phyloP scores from a whole-genome alignment of 1,284 basidiomycete genomes.

The Cutaneotrichosporon curvatum region DNA sequence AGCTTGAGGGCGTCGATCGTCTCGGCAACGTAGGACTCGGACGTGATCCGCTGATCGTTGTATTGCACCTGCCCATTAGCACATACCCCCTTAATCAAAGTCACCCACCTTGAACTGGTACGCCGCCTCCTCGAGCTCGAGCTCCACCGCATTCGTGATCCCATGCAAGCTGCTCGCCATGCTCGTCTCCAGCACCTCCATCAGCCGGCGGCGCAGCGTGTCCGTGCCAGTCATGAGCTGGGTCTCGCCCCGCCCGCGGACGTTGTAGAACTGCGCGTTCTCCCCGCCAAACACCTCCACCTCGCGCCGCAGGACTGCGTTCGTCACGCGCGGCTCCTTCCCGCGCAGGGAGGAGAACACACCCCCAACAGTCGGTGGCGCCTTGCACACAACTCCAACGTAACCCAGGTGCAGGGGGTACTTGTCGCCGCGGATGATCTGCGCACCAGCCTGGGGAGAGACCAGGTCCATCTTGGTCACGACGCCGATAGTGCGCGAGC shows the following conservation, averaged over 20 bases:
- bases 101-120: constrained; percentile 82
- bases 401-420: constrained; percentile 98
- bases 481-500: constrained; percentile 91
- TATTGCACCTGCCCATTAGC: constrained; percentile 83
- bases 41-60: constrained; percentile 88
- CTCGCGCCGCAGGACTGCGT: constrained; percentile 63
- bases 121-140: constrained; percentile 90
- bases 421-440: constrained; percentile 78
- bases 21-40: constrained; percentile 96
- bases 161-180: constrained; percentile 94
- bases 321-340: constrained; percentile 43
- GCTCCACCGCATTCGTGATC: constrained; percentile 92
- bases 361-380: constrained; percentile 40
- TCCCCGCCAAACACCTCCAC: constrained; percentile 73
- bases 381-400: constrained; percentile 91
- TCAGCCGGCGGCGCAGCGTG: constrained; percentile 77
- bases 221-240: constrained; percentile 78
- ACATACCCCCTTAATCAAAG: no score
- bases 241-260: constrained; percentile 42
- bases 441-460: constrained; percentile 69
- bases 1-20: constrained; percentile 88
- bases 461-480: constrained; percentile 99
- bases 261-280: constrained; percentile 52
- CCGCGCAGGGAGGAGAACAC: constrained; percentile 44
- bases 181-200: constrained; percentile 93